A percentile compares a stretch with the other conserved stretches of the same genome.
Conservation (phyloP, 2,329 filamentous ascomycete species). For the Pseudogymnoascus sp. region DNA sequence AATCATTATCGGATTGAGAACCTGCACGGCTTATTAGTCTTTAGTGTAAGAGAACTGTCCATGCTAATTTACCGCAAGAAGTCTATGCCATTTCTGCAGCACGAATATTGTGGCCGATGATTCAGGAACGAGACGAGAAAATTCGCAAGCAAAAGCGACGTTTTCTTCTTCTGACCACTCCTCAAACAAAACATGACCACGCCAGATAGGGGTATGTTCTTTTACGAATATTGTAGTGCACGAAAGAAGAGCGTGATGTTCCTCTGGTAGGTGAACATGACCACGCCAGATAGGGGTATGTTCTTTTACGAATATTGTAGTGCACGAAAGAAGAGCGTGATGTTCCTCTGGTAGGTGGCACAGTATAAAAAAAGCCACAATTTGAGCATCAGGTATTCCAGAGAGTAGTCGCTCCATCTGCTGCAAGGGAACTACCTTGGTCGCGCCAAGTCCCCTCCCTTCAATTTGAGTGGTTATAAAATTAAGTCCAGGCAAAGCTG, state of each 20-base stretch:
- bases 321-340: neutral
- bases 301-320: neutral
- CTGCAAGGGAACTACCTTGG: neutral
- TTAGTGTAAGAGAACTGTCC: neutral
- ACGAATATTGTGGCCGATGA: neutral
- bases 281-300: neutral
- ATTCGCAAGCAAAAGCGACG: neutral
- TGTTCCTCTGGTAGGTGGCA: neutral
- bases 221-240: neutral
- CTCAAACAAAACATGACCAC: neutral
- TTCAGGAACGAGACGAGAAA: neutral
- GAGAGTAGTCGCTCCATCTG: neutral
- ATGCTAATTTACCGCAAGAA: neutral
- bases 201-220: neutral
- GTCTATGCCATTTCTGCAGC: neutral
- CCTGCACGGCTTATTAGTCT: neutral
- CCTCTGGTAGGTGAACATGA: neutral
- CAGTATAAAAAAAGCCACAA: neutral
- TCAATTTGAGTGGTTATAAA: neutral
- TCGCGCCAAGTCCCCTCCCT: neutral
- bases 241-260: neutral
- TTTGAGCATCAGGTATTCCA: neutral
- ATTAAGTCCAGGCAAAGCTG: neutral
- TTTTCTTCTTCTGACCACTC: neutral
- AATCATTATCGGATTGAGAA: neutral